These are phyloP conservation scores for Lanzia echinophila DNA, from an alignment of 2,329 filamentous ascomycete genomes.

Conservation along the genomic window DNA sequence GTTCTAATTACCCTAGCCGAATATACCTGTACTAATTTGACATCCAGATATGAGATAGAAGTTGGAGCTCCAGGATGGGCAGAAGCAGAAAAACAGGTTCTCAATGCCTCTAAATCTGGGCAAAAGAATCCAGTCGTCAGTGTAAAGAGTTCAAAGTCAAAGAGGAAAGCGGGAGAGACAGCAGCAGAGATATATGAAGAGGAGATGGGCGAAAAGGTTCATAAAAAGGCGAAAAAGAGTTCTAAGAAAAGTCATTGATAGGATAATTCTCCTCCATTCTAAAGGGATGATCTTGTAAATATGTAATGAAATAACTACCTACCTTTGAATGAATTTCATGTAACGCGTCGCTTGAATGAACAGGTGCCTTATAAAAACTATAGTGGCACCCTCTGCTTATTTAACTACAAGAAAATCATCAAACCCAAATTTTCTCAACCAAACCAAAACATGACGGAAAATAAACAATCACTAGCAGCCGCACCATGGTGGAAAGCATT, in stretches of 20 bases:
- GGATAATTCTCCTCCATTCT: neutral
- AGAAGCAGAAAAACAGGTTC: conserved; percentile 70
- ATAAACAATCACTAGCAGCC: neutral
- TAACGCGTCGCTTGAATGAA: neutral
- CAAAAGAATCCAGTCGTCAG: conserved; percentile 62
- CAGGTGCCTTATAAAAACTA: neutral
- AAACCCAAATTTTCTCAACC: neutral
- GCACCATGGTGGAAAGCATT: conserved; percentile 30
- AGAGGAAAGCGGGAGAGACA: conserved; percentile 62
- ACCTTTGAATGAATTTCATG: too few species aligned
- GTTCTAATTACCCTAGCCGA: conserved; percentile 29
- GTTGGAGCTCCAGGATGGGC: conserved; percentile 56
- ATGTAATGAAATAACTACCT: too few species aligned
- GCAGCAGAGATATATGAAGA: conserved; percentile 58
- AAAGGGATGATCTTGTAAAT: neutral
- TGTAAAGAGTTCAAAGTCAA: conserved; percentile 70
- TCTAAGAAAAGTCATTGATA: conserved; percentile 23
- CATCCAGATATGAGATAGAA: conserved; percentile 57
- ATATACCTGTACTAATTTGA: conserved; percentile 18
- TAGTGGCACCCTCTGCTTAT: neutral
- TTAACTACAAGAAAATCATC: neutral
- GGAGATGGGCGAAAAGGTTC: conserved; percentile 46
- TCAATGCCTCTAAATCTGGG: conserved; percentile 47
- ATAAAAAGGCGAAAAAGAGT: conserved; percentile 49
- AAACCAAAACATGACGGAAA: conserved; percentile 8